These are phyloP conservation scores for Verticillium dahliae DNA, from an alignment of 2,329 filamentous ascomycete species.

Conservation along the genomic window DNA sequence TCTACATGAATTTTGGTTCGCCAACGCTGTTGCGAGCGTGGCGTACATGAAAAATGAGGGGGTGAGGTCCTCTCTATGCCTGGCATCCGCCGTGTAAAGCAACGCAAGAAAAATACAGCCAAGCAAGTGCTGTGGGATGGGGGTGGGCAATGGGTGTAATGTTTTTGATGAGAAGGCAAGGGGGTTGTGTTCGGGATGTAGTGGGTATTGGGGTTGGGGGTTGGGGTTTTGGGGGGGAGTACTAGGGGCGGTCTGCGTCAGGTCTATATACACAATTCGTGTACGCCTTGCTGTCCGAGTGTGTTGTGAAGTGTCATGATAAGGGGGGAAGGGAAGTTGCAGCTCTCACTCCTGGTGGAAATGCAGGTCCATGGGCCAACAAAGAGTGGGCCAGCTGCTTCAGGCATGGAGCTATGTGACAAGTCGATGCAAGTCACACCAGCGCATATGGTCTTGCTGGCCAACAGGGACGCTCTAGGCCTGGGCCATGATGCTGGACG, in stretches of 20 bases:
- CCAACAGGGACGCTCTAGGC: slow-evolving; percentile 21
- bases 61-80: slow-evolving; percentile 9
- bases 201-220: slow-evolving; percentile 7
- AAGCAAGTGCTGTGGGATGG: slow-evolving; percentile 1
- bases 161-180: slow-evolving; percentile 2
- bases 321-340: slow-evolving; percentile 6
- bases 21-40: slow-evolving; percentile 11
- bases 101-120: slow-evolving; percentile 13
- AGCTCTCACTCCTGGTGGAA: slow-evolving; percentile 1
- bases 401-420: slow-evolving; percentile 6
- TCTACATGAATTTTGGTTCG: slow-evolving; percentile 14
- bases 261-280: slow-evolving; percentile 13
- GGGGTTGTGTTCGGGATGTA: slow-evolving; percentile 1
- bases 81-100: slow-evolving; percentile 9
- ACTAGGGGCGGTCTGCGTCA: slow-evolving; percentile 10
- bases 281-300: slow-evolving; percentile 7
- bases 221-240: neutral
- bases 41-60: slow-evolving; percentile 11
- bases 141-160: slow-evolving; percentile 6
- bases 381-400: slow-evolving; percentile 8
- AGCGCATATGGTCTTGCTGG: slow-evolving; percentile 10
- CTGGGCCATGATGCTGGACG: slow-evolving; percentile 44
- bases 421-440: neutral
- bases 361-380: slow-evolving; percentile 8
- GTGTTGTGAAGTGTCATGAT: slow-evolving; percentile 9